Evolutionary conservation across 345 rosid species (phyloP), one percentile per base, ranked within the genome.

Genomic region (Camelina sativa): DNA sequence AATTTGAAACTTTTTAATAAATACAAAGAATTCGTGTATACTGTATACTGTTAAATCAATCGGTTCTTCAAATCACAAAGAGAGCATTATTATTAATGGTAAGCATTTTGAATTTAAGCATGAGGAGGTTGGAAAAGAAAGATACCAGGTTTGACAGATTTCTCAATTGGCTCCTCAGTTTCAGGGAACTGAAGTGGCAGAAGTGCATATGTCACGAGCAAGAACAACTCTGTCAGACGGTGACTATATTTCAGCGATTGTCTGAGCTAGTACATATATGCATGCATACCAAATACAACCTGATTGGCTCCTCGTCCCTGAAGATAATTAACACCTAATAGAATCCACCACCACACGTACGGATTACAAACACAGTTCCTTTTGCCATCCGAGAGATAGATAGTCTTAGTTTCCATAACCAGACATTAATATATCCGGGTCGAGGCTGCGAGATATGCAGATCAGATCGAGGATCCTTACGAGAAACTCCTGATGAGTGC

Each of bases 241-340:
- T 78, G 8, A 13, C 59, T 12, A 22, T 69, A 10, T 66, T 74
- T 51, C 80, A 87, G 1, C 67, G 88, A 59, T 90, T 89, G 89
- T 83, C 84, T 8, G 85, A 79, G 12, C 30, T 4, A 25, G 30
- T 69, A 65, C 17, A 44, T 88, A 40, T 54, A 81, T 0, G 78
- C 82, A n/a, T 22, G 28, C 30, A 25, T 25, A 25, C 30, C 5
- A 25, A 25, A 4, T 56, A 72, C 78, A 85, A 85, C 77, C 70
- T 88, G 79, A 51, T 88, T 17, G 70, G 74, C 11, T 85, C 55
- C 44, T 86, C 55, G 40, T 84, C 86, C 68, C 71, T 85, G 53
- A 67, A 41, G 32, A 72, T 77, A 4, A 64, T 25, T 0, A 25
- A 25, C 71, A 34, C 80, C 82, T 0, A 30, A 13, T 10, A 46